Base-by-base conservation (phyloP, 2,329 filamentous ascomycete genomes). In the Cladophialophora bantiana region DNA sequence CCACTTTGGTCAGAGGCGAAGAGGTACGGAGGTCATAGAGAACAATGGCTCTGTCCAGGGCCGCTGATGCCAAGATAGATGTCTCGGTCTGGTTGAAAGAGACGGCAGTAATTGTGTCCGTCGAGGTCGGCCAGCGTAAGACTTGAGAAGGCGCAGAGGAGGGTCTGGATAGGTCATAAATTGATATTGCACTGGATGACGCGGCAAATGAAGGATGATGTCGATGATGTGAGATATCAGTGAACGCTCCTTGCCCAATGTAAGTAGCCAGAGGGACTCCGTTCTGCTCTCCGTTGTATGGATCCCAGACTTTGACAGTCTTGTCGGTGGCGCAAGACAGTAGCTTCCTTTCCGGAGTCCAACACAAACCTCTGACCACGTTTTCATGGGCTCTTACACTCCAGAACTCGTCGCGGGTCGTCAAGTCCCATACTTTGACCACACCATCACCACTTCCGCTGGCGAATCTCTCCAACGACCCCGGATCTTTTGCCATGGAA, bases 31-130 rank as follows among this genome's bases (percentile, higher is more conserved):
- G 84, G 77, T 99, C 95, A 79, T 97, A 98, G 68, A 99, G 86
- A 50, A 97, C 89, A 67, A 99, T 82, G 34, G 90, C 92, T 70
- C 94, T 88, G 77, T 99, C 95, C 9, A 89, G 91, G 40, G 91
- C 93, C 68, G 90, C 90, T 0, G 93, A 95, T 7, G 89, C 95
- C 35, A 99, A 83, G 52, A 99, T 88, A 0, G 92, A 96, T 0
- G 94, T 97, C 82, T 99, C 95, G 42, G 92, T 91, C 76, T 96
- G 90, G 81, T 98, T 99, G 83, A 98, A 96, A 50, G 91, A 86
- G 65, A 97, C 86, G 12, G 90, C 86, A 52, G 88, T 96, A 79
- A 98, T 95, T 3, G 95, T 98, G 78, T 97, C 95, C 66, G 92
- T 89, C 9, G 90, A 88, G 4, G 91, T 95, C 4, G 94, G 94